Percentiles rank a stretch among this genome's conserved stretches.
Evolutionary conservation across 108 stramenopile genomes (phyloP).

Genomic region (Cyclotella atomus): DNA sequence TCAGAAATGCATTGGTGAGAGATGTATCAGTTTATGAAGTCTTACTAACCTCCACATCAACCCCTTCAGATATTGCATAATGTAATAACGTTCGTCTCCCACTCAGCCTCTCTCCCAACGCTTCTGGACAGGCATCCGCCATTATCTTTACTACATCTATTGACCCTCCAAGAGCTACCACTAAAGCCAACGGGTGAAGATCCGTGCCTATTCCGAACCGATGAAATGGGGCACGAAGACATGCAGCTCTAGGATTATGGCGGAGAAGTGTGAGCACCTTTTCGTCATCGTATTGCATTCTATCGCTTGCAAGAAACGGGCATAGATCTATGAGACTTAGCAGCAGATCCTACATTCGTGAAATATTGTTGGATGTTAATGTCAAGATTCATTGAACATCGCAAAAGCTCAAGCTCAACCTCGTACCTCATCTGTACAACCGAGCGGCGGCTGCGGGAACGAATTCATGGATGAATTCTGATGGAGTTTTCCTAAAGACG

Average conservation of each 20-base stretch:
- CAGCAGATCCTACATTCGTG: conserved; percentile 17
- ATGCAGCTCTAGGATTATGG: conserved; percentile 25
- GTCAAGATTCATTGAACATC: neutral
- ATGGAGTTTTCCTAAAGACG: no score
- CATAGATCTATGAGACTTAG: conserved; percentile 38
- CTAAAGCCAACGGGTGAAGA: conserved; percentile 31
- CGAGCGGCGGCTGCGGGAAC: no score
- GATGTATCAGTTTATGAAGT: neutral
- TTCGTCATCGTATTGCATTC: conserved; percentile 26
- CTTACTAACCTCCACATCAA: conserved; percentile 6
- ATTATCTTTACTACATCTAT: conserved; percentile 24
- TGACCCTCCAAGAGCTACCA: conserved; percentile 39
- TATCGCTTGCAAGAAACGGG: conserved; percentile 40
- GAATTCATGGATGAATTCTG: no score
- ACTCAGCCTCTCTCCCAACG: conserved; percentile 25
- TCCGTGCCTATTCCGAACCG: conserved; percentile 38
- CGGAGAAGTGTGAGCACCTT: conserved; percentile 19
- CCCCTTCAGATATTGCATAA: conserved; percentile 37
- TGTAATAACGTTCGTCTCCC: conserved; percentile 35
- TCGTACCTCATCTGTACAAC: neutral
- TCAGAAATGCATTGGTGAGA: neutral
- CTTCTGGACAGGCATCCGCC: conserved; percentile 31
- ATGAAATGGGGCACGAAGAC: conserved; percentile 14
- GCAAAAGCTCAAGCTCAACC: neutral
- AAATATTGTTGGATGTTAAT: neutral